Conservation (phyloP, 164 flowering plant genomes). For the Taxillus chinensis region DNA sequence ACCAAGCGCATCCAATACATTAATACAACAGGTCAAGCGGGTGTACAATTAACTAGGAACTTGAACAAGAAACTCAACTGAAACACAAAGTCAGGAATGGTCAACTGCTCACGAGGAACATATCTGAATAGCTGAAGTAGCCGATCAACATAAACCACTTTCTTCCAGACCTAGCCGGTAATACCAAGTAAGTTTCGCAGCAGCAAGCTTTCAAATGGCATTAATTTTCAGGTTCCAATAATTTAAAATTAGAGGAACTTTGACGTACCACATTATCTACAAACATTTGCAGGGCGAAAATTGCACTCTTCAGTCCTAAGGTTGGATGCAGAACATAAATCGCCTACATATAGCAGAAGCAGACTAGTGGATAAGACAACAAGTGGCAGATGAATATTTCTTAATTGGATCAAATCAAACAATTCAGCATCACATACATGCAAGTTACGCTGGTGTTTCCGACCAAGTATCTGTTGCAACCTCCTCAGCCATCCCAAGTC, state of each 20-base stretch:
- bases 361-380: slow-evolving; percentile 8
- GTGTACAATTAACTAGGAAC: too few species aligned
- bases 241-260: too few species aligned
- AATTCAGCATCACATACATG: slow-evolving; percentile 44
- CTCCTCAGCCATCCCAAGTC: slow-evolving; percentile 95
- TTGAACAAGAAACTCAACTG: slow-evolving; percentile 54
- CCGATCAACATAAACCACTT: slow-evolving; percentile 84
- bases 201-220: too few species aligned
- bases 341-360: slow-evolving; percentile 40
- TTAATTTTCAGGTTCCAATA: too few species aligned
- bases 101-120: slow-evolving; percentile 93
- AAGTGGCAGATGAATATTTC: neutral
- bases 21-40: too few species aligned
- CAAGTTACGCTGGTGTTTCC: slow-evolving; percentile 84
- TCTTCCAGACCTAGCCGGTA: slow-evolving; percentile 80
- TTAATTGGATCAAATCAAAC: neutral
- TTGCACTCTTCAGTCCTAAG: slow-evolving; percentile 66
- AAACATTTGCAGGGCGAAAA: slow-evolving; percentile 65
- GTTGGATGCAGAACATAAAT: slow-evolving; percentile 93
- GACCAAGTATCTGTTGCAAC: slow-evolving; percentile 90
- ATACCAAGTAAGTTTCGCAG: neutral
- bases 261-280: slow-evolving; percentile 72
- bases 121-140: slow-evolving; percentile 88
- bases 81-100: slow-evolving; percentile 94
- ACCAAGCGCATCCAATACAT: too few species aligned